Percentiles rank a stretch among this genome's conserved stretches.
Evolutionary conservation across 768 basidiomycete genomes (phyloP).

Genomic region (Rickenella mellea): DNA sequence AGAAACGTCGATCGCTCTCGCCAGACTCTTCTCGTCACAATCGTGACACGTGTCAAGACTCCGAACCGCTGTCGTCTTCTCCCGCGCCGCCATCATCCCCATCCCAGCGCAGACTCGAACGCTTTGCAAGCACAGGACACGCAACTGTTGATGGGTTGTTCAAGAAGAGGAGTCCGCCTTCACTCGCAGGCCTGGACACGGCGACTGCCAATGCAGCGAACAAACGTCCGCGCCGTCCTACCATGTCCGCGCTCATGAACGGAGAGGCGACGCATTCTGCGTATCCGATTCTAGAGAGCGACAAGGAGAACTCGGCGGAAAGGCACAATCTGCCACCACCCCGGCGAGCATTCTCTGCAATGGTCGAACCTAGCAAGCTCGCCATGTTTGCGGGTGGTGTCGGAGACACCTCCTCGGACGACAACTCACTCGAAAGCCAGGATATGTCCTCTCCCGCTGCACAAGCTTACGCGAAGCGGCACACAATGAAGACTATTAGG

Average conservation of each 20-base stretch:
- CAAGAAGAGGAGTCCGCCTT: constrained; percentile 38
- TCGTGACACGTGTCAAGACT: constrained; percentile 20
- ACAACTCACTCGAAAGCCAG: constrained; percentile 43
- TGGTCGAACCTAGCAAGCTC: constrained; percentile 33
- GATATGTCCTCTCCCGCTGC: constrained; percentile 71
- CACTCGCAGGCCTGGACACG: constrained; percentile 42
- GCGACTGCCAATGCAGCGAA: constrained; percentile 38
- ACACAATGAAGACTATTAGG: constrained; percentile 67
- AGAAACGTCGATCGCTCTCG: constrained; percentile 24
- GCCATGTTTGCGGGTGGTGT: constrained; percentile 24
- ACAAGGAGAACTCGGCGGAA: constrained; percentile 6
- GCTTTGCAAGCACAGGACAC: constrained; percentile 22
- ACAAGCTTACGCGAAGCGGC: constrained; percentile 70
- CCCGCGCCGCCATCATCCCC: constrained; percentile 42
- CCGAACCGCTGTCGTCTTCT: constrained; percentile 33
- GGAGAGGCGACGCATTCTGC: constrained; percentile 28
- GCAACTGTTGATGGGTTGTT: constrained; percentile 21
- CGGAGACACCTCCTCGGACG: constrained; percentile 45
- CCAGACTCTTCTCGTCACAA: constrained; percentile 14
- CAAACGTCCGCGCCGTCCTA: constrained; percentile 58
- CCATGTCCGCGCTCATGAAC: constrained; percentile 53
- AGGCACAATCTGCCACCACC: constrained; percentile 33
- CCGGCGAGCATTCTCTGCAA: constrained; percentile 70
- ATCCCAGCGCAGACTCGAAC: constrained; percentile 37
- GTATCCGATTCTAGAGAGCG: constrained; percentile 26